Evolutionary conservation across 169 alveolate species (phyloP), one percentile per base, ranked within the genome.

Genomic region (Amoebophrya sp.): DNA sequence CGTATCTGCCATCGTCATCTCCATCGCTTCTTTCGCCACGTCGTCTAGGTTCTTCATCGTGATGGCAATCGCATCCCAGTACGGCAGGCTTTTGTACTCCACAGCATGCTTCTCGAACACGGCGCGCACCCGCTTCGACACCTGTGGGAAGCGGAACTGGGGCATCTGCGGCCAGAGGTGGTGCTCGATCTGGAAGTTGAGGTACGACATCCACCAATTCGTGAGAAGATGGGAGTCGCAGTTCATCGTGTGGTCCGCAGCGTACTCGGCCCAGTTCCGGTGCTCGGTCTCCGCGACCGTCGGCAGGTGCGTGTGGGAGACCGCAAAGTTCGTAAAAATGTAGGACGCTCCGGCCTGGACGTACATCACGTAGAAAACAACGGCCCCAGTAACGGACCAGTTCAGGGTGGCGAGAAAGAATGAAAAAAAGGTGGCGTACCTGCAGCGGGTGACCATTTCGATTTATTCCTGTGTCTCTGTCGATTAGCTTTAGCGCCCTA

Each of bases 261-360:
- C 91, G 88, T 89, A 89, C 10, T 89, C 91, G n/a, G 45, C 87
- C 91, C 91, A 89, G 41, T 34, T 67, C 38, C 48, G 43, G 39
- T 87, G 58, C 50, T 87, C 89, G 89, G 34, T 50, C 42, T 4
- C 89, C 50, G 26, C 4, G 40, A 50, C 43, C 38, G 69, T 34
- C 38, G 29, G 41, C 41, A 89, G 69, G 38, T 89, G 91, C 20
- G 91, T 89, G 48, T 89, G 91, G 34, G 70, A 41, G 23, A 89
- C 38, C 16, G 89, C 78, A 29, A 58, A 58, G 23, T 58, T 58
- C 7, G 78, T 58, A 29, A 58, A 58, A 16, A 58, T 58, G 78
- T 58, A 58, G 78, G 29, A 2, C 26, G 78, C 26, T 13, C 78
- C 78, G 23, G 23, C 29, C 34, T 58, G 78, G 34, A 58, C 78